Evolutionary conservation across 176 grass and related monocot genomes (phyloP).

Genomic region (Cenchrus americanus): DNA sequence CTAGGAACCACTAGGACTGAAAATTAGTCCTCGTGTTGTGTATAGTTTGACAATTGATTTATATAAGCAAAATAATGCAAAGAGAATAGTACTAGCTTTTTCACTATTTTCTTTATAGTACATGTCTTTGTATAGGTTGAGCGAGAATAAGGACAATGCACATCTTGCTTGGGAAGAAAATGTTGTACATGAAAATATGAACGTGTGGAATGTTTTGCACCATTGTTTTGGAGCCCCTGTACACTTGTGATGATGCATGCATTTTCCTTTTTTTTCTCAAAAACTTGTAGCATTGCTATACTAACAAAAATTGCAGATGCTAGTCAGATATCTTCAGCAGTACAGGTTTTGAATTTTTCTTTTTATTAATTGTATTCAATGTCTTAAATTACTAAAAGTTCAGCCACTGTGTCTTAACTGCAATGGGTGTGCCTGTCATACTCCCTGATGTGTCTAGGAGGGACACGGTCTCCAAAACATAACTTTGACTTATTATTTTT

Average conservation of each 20-base stretch:
- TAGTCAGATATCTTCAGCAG: neutral
- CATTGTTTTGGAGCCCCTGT: neutral
- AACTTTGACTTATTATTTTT: too few relatives aligned
- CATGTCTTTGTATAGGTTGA: neutral
- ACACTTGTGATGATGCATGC: neutral
- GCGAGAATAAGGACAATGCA: constrained; percentile 28
- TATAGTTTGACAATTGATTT: constrained; percentile 34
- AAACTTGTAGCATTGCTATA: neutral
- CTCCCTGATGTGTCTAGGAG: too few relatives aligned
- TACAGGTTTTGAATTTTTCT: neutral
- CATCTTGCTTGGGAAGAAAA: constrained; percentile 25
- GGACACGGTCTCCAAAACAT: too few relatives aligned
- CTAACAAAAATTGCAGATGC: neutral
- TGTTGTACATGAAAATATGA: constrained; percentile 14
- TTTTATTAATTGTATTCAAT: neutral
- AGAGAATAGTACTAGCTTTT: neutral
- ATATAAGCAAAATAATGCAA: constrained; percentile 36
- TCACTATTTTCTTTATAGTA: neutral
- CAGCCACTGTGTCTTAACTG: neutral
- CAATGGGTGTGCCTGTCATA: neutral
- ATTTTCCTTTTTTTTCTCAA: neutral
- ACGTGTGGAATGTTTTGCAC: neutral
- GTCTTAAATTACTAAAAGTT: neutral
- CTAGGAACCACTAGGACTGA: constrained; percentile 38
- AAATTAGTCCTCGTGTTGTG: constrained; percentile 48